Evolutionary conservation across 2,329 filamentous ascomycete species (phyloP).

Genomic region (Pezicula rhizophila): DNA sequence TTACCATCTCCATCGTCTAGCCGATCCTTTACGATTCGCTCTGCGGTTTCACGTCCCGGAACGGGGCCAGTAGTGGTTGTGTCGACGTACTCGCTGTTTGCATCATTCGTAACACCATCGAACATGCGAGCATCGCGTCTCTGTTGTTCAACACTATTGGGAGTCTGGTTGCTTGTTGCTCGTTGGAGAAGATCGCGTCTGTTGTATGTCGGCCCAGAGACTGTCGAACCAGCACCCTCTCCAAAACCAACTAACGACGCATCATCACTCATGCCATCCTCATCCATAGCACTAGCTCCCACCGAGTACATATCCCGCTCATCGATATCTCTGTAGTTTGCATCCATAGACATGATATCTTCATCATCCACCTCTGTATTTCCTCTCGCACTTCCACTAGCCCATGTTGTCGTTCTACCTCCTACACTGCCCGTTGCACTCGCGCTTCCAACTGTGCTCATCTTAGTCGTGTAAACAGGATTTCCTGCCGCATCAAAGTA

Average conservation of each 20-base stretch:
- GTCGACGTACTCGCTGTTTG: conserved; percentile 54
- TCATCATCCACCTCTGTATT: conserved; percentile 52
- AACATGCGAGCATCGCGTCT: conserved; percentile 58
- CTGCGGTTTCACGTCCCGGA: conserved; percentile 47
- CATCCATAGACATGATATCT: conserved; percentile 58
- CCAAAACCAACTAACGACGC: conserved; percentile 87
- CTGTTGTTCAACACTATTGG: conserved; percentile 37
- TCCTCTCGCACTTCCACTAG: conserved; percentile 48
- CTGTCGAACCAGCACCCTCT: conserved; percentile 81
- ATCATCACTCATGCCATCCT: conserved; percentile 72
- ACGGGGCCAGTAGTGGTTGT: conserved; percentile 40
- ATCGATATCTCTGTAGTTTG: conserved; percentile 45
- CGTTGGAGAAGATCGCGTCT: conserved; percentile 30
- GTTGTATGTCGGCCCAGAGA: conserved; percentile 70
- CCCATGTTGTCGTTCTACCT: conserved; percentile 56
- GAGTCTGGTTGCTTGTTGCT: conserved; percentile 4
- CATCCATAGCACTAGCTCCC: conserved; percentile 40
- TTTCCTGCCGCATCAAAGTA: conserved; percentile 78
- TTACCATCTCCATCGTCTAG: conserved; percentile 45
- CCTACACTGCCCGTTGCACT: conserved; percentile 78
- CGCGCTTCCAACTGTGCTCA: conserved; percentile 85
- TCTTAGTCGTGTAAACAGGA: conserved; percentile 62
- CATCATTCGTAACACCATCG: conserved; percentile 59
- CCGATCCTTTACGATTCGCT: conserved; percentile 57
- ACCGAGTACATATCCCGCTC: conserved; percentile 32